Conservation (phyloP, 2,329 filamentous ascomycete species). For the Keithomyces neogunnii region DNA sequence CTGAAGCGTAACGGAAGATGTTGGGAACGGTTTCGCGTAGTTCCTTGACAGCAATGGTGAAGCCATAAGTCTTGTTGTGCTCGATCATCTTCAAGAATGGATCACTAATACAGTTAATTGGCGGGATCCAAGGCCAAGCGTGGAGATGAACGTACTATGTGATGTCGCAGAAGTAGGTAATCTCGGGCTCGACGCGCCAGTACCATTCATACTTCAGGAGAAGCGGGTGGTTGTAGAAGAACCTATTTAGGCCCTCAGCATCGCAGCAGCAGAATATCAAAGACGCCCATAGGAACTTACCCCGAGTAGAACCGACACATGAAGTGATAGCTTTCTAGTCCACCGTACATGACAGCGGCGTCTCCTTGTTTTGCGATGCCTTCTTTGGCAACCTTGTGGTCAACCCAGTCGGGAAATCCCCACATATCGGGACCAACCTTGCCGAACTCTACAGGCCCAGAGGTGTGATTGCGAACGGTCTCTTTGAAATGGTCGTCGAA, state of each 20-base stretch:
- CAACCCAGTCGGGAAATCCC: constrained; percentile 96
- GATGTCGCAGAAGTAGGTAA: constrained; percentile 99
- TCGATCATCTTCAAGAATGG: constrained; percentile 94
- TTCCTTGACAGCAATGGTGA: constrained; percentile 98
- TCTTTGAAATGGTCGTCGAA: constrained; percentile 95
- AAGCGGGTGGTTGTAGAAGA: constrained; percentile 95
- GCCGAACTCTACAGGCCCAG: constrained; percentile 79
- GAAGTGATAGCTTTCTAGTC: constrained; percentile 96
- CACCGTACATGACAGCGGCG: constrained; percentile 97
- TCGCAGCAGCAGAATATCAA: background rate
- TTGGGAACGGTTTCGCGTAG: constrained; percentile 96
- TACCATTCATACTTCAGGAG: constrained; percentile 99
- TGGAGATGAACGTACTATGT: constrained; percentile 61
- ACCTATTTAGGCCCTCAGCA: constrained; percentile 37
- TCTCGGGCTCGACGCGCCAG: constrained; percentile 97
- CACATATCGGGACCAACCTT: constrained; percentile 87
- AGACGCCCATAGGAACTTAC: constrained; percentile 38
- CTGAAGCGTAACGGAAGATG: constrained; percentile 97
- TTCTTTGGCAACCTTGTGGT: constrained; percentile 87
- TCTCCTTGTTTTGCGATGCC: constrained; percentile 96
- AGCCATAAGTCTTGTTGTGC: constrained; percentile 94
- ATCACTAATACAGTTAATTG: constrained; percentile 47
- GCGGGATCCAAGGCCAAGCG: background rate
- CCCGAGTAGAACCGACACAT: constrained; percentile 99
- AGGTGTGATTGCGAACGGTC: constrained; percentile 83